A percentile compares a stretch with the other conserved stretches of the same genome.
Evolutionary conservation across 352 stramenopile species (phyloP).

Genomic region (Phytophthora pisi): DNA sequence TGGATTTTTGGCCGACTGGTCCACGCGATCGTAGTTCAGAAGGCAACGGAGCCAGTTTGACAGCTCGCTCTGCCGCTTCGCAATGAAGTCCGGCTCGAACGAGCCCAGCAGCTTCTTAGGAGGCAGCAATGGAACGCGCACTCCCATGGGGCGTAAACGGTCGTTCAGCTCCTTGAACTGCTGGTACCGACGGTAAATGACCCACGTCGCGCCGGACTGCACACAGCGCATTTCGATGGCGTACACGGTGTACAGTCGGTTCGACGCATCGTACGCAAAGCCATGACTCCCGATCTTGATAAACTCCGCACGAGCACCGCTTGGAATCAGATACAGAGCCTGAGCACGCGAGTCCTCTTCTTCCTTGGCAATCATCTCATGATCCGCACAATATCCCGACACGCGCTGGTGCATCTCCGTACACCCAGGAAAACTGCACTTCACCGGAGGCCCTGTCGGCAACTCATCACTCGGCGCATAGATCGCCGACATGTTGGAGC

Average conservation of each 20-base stretch:
- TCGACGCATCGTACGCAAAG: constrained; percentile 77
- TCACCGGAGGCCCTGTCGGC: constrained; percentile 40
- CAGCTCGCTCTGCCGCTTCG: constrained; percentile 73
- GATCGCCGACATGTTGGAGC: constrained; percentile 53
- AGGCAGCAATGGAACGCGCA: constrained; percentile 77
- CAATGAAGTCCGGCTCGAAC: constrained; percentile 83
- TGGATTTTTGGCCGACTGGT: constrained; percentile 75
- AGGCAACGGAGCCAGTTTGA: constrained; percentile 71
- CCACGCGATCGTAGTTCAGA: constrained; percentile 75
- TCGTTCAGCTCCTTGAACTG: constrained; percentile 86
- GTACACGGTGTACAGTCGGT: constrained; percentile 84
- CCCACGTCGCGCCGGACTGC: constrained; percentile 75
- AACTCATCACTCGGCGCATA: constrained; percentile 51
- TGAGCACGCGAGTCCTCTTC: constrained; percentile 83
- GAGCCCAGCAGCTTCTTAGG: constrained; percentile 87
- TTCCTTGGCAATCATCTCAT: constrained; percentile 83
- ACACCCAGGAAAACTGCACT: constrained; percentile 62
- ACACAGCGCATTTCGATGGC: constrained; percentile 78
- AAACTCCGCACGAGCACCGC: constrained; percentile 68
- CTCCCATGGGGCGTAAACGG: constrained; percentile 57
- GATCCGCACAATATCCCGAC: constrained; percentile 75
- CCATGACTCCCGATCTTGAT: constrained; percentile 78
- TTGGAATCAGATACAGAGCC: constrained; percentile 80
- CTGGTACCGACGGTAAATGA: constrained; percentile 86
- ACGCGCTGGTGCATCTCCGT: constrained; percentile 64